A percentile compares a stretch with the other conserved stretches of the same genome.
These are phyloP conservation scores for Trichoderma gracile DNA, from an alignment of 2,329 filamentous ascomycete species.

Conservation along the genomic window DNA sequence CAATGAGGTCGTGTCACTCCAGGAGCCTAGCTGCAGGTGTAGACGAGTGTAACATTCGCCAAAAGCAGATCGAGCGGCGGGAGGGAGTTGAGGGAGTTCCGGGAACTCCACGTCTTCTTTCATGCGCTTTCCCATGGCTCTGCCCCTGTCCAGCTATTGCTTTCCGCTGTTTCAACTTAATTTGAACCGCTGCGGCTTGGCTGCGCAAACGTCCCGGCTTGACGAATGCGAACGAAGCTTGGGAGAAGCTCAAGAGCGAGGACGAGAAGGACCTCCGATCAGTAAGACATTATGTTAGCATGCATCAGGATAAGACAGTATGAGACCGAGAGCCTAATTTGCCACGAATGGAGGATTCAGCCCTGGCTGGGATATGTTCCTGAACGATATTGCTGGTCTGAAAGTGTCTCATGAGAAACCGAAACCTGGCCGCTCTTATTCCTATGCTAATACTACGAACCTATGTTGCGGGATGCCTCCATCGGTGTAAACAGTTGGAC, in stretches of 20 bases:
- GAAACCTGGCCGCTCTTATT: conserved; percentile 2
- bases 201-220: background rate
- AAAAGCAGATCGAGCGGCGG: conserved; percentile 2
- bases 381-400: conserved; percentile 7
- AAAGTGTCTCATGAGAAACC: conserved; percentile 25
- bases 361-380: conserved; percentile 4
- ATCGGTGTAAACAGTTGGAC: background rate
- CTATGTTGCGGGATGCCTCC: background rate
- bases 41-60: conserved; percentile 23
- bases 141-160: conserved; percentile 14
- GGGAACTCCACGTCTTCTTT: background rate
- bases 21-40: conserved; percentile 27
- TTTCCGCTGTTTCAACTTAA: conserved; percentile 26
- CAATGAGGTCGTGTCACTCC: conserved; percentile 9
- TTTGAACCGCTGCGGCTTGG: conserved; percentile 13
- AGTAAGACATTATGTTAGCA: conserved; percentile 19
- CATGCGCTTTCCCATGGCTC: background rate
- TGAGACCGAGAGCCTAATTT: conserved; percentile 6
- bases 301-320: conserved; percentile 23
- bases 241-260: background rate
- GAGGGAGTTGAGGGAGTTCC: conserved; percentile 3
- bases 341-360: background rate
- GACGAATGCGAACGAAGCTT: background rate
- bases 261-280: background rate
- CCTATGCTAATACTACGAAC: background rate